Conservation (phyloP, 352 stramenopile genomes). For the Globisporangium yorkense region DNA sequence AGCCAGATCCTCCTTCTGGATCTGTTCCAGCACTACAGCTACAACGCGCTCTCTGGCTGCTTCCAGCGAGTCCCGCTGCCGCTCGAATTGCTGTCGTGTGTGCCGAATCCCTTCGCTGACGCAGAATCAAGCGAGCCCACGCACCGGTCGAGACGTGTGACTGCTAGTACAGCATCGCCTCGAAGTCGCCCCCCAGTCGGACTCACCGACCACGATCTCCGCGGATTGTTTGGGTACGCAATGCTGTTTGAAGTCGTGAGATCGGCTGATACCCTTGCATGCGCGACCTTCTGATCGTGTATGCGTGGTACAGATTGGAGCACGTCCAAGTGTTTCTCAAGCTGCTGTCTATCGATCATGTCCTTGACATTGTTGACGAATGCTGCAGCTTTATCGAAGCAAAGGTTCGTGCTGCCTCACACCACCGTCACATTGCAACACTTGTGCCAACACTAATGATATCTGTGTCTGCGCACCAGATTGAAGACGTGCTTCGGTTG, state of each 20-base stretch:
- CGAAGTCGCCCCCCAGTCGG: conserved; percentile 9
- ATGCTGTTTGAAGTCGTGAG: background rate
- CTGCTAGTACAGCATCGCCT: too few species aligned
- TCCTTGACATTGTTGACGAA: conserved; percentile 26
- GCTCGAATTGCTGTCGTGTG: conserved; percentile 15
- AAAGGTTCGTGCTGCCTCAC: conserved; percentile 19
- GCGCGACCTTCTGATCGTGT: too few species aligned
- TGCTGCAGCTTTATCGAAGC: conserved; percentile 27
- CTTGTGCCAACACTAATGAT: too few species aligned
- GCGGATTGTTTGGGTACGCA: conserved; percentile 10
- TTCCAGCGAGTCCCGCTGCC: conserved; percentile 35
- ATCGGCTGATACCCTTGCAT: background rate
- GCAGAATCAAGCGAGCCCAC: conserved; percentile 7
- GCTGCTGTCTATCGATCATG: conserved; percentile 20
- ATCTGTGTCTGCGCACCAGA: conserved; percentile 12
- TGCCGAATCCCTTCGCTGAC: conserved; percentile 19
- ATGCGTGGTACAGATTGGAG: conserved; percentile 5
- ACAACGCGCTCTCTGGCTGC: conserved; percentile 29
- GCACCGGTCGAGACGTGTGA: background rate
- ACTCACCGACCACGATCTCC: conserved; percentile 3
- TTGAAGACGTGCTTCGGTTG: conserved; percentile 61
- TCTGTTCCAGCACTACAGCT: conserved; percentile 54
- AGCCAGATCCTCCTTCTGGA: conserved; percentile 40
- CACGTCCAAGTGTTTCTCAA: conserved; percentile 22
- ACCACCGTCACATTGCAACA: too few species aligned